Base-by-base conservation (phyloP, 1,284 basidiomycete species). In the Phlebopus sp. region DNA sequence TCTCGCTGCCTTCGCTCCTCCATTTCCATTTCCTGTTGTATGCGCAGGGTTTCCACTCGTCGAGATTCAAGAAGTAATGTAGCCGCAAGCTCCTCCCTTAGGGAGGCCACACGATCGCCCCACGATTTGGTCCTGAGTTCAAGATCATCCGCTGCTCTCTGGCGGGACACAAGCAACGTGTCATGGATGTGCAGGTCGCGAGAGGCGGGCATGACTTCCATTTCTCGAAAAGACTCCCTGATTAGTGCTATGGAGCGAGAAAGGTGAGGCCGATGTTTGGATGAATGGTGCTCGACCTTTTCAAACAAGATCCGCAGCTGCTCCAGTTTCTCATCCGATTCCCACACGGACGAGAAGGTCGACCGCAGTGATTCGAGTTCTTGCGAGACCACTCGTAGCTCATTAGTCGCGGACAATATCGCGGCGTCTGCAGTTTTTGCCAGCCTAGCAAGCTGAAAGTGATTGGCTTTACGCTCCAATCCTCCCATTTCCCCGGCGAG, bases 401-500 rank as follows among this genome's bases (percentile, higher is more conserved):
- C 66, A 6, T 66, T 56, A 9, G 68, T 49, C 4, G 74, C 60
- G 10, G 63, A 53, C 2, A 62, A 59, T 15, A 80, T 61, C 15
- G 70, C 60, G 0, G 53, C 40, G 52, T 89, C 86, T n/a, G 81
- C 59, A 9, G 71, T 67, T 45, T 73, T 78, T 2, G 82, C 81
- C 50, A 77, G 69, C 37, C 70, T 70, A 8, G 79, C 77, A 11
- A 85, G 62, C 27, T 70, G 70, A 47, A 85, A 67, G 54, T 78
- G 74, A 37, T 69, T 64, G 10, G 70, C 64, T 44, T 75, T 74
- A 40, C 75, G 74, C 29, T 72, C 64, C 21, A 88, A 64, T 15
- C 60, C 63, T 49, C 81, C 77, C 19, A 82, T 51, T 19, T 73
- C 73, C 11, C 82, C 81, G 5, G 74, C 74, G 14, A 92, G 73